These are phyloP conservation scores for Talaromyces atroroseus DNA, from an alignment of 2,329 filamentous ascomycete species.

Conservation along the genomic window DNA sequence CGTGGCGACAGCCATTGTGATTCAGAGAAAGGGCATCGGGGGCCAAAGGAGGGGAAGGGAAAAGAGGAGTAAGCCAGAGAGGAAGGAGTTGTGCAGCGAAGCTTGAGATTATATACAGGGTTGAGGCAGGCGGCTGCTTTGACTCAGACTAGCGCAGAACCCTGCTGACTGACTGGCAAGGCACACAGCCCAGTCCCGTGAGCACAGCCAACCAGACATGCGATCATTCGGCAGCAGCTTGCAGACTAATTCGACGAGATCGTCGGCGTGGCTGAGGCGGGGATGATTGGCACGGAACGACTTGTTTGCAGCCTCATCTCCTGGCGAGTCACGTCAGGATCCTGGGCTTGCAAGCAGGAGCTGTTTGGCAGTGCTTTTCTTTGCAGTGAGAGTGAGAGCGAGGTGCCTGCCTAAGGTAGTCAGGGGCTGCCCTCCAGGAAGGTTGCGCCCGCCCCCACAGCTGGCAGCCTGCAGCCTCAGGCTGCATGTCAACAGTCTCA, in stretches of 20 bases:
- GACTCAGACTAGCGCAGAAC: conserved; percentile 4
- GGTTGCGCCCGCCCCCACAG: too few relatives aligned
- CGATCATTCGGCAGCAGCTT: neutral
- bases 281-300: neutral
- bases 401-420: too few relatives aligned
- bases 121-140: neutral
- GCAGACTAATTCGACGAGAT: neutral
- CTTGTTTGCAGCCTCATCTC: neutral
- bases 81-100: neutral
- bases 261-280: neutral
- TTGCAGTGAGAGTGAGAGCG: too few relatives aligned
- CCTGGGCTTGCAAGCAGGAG: too few relatives aligned
- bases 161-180: conserved; percentile 2
- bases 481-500: too few relatives aligned
- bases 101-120: neutral
- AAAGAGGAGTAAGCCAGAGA: neutral
- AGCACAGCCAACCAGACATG: neutral
- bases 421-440: too few relatives aligned
- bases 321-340: neutral
- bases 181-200: conserved; percentile 1
- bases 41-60: neutral
- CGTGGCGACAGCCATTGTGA: conserved; percentile 8
- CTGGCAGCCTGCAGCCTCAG: too few relatives aligned
- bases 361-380: too few relatives aligned
- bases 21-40: neutral